phyloP scores from a whole-genome alignment of 768 basidiomycete species.

The Collybia sp. region DNA sequence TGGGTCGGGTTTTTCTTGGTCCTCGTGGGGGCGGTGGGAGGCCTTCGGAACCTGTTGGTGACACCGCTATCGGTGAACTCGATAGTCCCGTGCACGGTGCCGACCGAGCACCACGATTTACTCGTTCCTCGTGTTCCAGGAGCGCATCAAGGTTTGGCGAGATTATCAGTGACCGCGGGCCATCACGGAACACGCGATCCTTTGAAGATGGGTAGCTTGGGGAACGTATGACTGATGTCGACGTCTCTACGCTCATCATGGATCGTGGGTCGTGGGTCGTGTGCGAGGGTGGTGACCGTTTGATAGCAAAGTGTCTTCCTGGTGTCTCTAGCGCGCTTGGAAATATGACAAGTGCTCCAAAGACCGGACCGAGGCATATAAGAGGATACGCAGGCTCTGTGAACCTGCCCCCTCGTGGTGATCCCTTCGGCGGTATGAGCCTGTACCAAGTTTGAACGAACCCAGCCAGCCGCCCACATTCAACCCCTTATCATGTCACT shows the following conservation, averaged over 20 bases:
- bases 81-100: constrained; percentile 1
- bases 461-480: no score
- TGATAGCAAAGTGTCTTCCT: no score
- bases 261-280: neutral
- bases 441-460: no score
- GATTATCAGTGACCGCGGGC: constrained; percentile 35
- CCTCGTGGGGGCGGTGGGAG: constrained; percentile 48
- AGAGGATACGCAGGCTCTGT: no score
- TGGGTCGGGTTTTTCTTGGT: constrained; percentile 7
- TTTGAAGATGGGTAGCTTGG: neutral
- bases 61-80: constrained; percentile 1
- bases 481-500: no score
- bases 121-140: constrained; percentile 51
- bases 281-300: no score
- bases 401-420: no score
- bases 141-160: constrained; percentile 58
- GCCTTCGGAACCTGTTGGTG: constrained; percentile 32
- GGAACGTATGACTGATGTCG: neutral
- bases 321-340: no score
- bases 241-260: neutral
- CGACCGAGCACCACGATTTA: constrained; percentile 19
- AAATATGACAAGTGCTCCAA: no score
- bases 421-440: no score
- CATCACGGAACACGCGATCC: neutral
- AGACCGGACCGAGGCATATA: no score